Evolutionary conservation across 2,329 filamentous ascomycete species (phyloP), one percentile per base, ranked within the genome.

Genomic region (Arachnomyces sp.): DNA sequence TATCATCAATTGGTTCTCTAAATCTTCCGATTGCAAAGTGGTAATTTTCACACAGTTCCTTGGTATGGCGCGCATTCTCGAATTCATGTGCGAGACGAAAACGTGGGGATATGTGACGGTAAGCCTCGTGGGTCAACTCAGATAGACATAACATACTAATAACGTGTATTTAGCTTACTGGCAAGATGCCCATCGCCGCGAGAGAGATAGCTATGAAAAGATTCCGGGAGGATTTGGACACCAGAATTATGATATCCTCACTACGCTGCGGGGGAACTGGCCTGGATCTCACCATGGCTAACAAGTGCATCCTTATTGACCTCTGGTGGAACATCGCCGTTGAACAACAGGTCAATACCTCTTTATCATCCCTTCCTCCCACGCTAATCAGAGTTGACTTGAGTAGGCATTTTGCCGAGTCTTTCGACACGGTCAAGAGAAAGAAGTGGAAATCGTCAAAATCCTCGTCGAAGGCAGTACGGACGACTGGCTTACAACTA

Each of bases 351-450:
- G 79, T 7, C 13, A 13, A 7, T 75, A 0, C 71, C 71, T 30
- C 63, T n/a, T n/a, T n/a, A n/a, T n/a, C n/a, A n/a, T 25, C 20
- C 20, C 9, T 25, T 25, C 9, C 20, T 25, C 20, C 20, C 9
- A 25, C 5, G 20, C 20, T 25, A 25, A 25, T 25, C 9, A 9
- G 20, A 9, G 20, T 5, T 5, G 9, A 25, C 20, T n/a, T n/a
- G 9, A 25, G 5, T 56, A 57, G 55, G 69, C 69, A 1, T 76
- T 76, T 51, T 73, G 68, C 1, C 73, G 83, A 0, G 73, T 85
- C 0, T 74, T 73, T 49, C 71, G 83, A 4, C 77, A 80, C 2
- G 81, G 81, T 0, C 84, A 90, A 46, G 45, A 53, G 0, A 73
- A 79, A 31, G 63, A 75, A 28, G 79, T 80, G 0, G 63, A 75